phyloP scores from a whole-genome alignment of 2,329 filamentous ascomycete species.

The Amphichorda felina region DNA sequence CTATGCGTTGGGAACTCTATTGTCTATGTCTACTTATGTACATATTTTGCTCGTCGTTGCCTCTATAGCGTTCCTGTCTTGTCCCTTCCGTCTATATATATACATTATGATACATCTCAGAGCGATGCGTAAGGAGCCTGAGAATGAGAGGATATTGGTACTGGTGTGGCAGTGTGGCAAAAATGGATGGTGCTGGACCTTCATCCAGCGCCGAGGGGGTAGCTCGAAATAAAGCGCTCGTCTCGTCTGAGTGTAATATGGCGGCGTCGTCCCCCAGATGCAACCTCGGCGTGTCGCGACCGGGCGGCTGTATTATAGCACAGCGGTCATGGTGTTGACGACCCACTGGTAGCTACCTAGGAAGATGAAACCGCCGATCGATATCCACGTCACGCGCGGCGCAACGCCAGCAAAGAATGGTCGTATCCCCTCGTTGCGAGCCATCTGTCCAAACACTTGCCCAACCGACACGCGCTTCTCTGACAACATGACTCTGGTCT shows the following conservation, averaged over 20 bases:
- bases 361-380: constrained; percentile 87
- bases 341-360: constrained; percentile 87
- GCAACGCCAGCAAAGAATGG: constrained; percentile 69
- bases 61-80: neutral
- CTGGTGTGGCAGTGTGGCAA: no score
- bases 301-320: no score
- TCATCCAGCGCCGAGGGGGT: no score
- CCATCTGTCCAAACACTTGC: constrained; percentile 51
- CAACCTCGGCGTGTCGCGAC: no score
- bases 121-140: neutral
- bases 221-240: neutral
- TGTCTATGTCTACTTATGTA: neutral
- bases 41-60: neutral
- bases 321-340: constrained; percentile 52
- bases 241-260: no score
- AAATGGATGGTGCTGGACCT: no score
- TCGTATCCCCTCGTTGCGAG: constrained; percentile 48
- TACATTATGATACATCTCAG: neutral
- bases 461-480: constrained; percentile 50
- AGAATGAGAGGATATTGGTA: no score
- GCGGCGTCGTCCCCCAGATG: no score
- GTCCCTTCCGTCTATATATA: neutral
- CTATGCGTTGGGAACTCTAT: no score
- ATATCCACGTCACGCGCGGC: constrained; percentile 88
- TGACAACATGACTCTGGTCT: constrained; percentile 92